These are phyloP conservation scores for Eutrema heterophyllum DNA, from an alignment of 345 rosid species.

Conservation along the genomic window DNA sequence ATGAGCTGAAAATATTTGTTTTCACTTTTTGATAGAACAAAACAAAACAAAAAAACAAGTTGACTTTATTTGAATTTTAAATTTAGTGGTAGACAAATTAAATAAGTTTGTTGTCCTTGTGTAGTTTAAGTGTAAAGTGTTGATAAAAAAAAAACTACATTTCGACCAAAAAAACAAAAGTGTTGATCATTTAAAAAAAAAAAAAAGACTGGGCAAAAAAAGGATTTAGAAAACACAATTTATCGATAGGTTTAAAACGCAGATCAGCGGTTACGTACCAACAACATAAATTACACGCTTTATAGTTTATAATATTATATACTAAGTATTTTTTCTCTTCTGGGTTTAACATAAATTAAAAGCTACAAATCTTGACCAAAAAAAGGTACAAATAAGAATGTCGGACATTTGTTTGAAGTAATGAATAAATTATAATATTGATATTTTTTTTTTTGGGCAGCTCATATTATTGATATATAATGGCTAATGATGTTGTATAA, in stretches of 20 bases:
- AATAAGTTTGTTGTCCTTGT: constrained; percentile 6
- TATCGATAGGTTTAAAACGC: background rate
- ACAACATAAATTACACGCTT: background rate
- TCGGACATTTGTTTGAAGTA: background rate
- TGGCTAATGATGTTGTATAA: background rate
- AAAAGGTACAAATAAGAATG: background rate
- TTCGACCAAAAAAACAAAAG: too few species aligned
- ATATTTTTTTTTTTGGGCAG: background rate
- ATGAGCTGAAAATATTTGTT: background rate
- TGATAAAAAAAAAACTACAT: background rate
- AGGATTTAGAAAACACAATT: background rate
- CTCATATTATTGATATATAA: background rate
- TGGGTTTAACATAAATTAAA: too few species aligned
- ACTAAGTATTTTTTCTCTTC: background rate
- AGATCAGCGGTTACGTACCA: background rate
- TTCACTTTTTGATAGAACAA: background rate
- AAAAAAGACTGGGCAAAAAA: background rate
- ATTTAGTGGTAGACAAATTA: constrained; percentile 5
- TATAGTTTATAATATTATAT: background rate
- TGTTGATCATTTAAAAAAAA: background rate
- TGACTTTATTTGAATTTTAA: background rate
- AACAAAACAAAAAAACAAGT: background rate
- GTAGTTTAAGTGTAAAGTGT: background rate
- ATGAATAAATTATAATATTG: background rate
- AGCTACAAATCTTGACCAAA: too few species aligned